A percentile compares a stretch with the other conserved stretches of the same genome.
Evolutionary conservation across 148 eudicot species (phyloP).

Genomic region (Amaranthus cruentus): DNA sequence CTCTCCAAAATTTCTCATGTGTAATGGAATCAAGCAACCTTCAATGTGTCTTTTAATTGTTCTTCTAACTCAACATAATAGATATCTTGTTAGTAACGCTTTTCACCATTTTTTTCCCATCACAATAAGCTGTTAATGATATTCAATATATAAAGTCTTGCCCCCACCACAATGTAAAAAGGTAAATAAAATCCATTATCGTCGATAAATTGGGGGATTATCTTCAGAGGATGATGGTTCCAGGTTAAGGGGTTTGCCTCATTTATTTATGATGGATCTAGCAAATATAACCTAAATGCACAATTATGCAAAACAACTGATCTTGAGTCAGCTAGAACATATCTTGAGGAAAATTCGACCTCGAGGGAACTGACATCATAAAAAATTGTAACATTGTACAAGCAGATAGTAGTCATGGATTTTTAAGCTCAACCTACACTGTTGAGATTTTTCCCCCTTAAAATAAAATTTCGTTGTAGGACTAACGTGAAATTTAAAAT

Average conservation of each 20-base stretch:
- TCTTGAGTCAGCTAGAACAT: not conserved
- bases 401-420: not conserved
- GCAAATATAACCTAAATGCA: not conserved
- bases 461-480: no score
- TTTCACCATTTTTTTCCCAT: no score
- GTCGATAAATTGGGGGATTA: not conserved
- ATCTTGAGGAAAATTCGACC: not conserved
- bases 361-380: not conserved
- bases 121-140: no score
- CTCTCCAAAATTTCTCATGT: no score
- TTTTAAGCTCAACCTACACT: not conserved
- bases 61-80: no score
- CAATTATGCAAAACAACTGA: not conserved
- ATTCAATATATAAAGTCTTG: not conserved
- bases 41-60: no score
- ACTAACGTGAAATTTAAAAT: no score
- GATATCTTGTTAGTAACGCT: no score
- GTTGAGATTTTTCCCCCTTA: no score
- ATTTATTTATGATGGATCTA: not conserved
- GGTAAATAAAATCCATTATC: not conserved
- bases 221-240: not conserved
- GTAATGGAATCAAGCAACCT: no score
- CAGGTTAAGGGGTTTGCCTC: not conserved
- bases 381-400: not conserved
- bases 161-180: not conserved